These are phyloP conservation scores for Lachnellula suecica DNA, from an alignment of 2,329 filamentous ascomycete genomes.

Conservation along the genomic window DNA sequence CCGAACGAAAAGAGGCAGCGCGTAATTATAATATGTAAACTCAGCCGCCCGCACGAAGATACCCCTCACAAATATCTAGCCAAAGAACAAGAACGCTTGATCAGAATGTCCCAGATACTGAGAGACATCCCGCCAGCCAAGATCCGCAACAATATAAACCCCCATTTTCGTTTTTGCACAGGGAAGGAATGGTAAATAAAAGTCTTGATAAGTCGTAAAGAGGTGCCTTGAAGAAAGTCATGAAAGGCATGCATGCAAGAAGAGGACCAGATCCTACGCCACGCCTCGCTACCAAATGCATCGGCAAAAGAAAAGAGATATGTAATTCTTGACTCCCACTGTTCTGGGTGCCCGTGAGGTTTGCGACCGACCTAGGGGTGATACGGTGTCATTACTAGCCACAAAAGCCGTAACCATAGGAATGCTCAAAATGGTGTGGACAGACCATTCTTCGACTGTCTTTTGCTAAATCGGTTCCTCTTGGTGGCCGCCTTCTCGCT, in stretches of 20 bases:
- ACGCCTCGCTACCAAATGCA: conserved; percentile 38
- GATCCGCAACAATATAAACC: conserved; percentile 11
- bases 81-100: conserved; percentile 5
- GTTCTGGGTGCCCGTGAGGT: neutral
- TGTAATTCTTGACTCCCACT: conserved; percentile 3
- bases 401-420: neutral
- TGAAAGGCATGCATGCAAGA: conserved; percentile 25
- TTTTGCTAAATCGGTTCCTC: conserved; percentile 78
- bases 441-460: conserved; percentile 92
- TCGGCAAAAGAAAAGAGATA: conserved; percentile 27
- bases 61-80: conserved; percentile 10
- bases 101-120: too few species aligned
- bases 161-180: conserved; percentile 1
- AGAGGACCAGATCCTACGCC: conserved; percentile 27
- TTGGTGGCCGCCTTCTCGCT: conserved; percentile 43
- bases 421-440: conserved; percentile 75
- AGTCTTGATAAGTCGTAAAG: conserved; percentile 22
- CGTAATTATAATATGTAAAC: conserved; percentile 11
- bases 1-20: conserved; percentile 2
- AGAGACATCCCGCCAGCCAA: conserved; percentile 9
- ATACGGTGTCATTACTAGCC: neutral
- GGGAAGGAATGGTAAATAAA: neutral
- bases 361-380: neutral
- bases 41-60: conserved; percentile 2
- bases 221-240: conserved; percentile 3